phyloP scores from a whole-genome alignment of 805 yeast species.

The Candida ficus region DNA sequence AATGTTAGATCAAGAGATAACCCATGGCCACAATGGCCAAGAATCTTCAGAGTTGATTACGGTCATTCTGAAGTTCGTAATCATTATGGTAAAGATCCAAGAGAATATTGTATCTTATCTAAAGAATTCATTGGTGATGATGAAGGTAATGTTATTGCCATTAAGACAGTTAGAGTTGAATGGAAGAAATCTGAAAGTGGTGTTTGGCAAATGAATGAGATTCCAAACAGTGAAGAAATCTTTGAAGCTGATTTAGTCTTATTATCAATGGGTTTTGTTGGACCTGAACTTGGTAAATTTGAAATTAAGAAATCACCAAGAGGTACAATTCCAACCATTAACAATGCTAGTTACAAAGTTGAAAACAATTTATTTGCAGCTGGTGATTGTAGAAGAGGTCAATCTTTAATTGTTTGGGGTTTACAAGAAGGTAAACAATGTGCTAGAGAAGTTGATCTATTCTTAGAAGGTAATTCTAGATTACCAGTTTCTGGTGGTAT shows the following conservation, averaged over 20 bases:
- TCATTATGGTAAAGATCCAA: slow-evolving; percentile 95
- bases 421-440: slow-evolving; percentile 99
- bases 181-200: slow-evolving; percentile 96
- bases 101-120: slow-evolving; percentile 92
- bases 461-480: slow-evolving; percentile 69
- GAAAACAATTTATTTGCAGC: slow-evolving; percentile 81
- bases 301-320: slow-evolving; percentile 64
- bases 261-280: slow-evolving; percentile 95
- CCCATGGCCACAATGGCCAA: slow-evolving; percentile 99
- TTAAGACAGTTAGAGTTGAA: slow-evolving; percentile 94
- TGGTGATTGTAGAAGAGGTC: slow-evolving; percentile 99
- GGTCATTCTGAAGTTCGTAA: slow-evolving; percentile 95
- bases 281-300: slow-evolving; percentile 84
- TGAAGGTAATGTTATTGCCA: slow-evolving; percentile 91
- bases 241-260: slow-evolving; percentile 94
- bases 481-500: slow-evolving; percentile 95
- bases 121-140: slow-evolving; percentile 95
- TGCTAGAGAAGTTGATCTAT: slow-evolving; percentile 88
- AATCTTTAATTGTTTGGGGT: slow-evolving; percentile 98
- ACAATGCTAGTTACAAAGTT: slow-evolving; percentile 63
- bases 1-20: slow-evolving; percentile 82
- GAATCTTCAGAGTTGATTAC: slow-evolving; percentile 94
- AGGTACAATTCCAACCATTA: slow-evolving; percentile 66
- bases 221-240: slow-evolving; percentile 89
- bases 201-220: slow-evolving; percentile 98